A percentile compares a stretch with the other conserved stretches of the same genome.
phyloP scores from a whole-genome alignment of 1,284 basidiomycete species.

The Sanguinoderma infundibulare region DNA sequence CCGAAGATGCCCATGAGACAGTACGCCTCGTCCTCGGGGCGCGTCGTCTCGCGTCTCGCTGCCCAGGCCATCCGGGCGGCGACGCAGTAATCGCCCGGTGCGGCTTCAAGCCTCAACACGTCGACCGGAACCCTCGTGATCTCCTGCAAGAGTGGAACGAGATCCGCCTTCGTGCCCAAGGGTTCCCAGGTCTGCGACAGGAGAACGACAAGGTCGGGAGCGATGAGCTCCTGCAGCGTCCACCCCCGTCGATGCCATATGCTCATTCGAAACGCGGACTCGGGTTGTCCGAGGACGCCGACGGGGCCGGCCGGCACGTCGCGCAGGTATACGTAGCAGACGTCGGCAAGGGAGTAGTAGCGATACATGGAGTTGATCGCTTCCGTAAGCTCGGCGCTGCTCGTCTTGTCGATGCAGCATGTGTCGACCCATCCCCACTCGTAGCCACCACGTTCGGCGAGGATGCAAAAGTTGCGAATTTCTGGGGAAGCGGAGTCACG shows the following conservation, averaged over 20 bases:
- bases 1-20: conserved; percentile 1
- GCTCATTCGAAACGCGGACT: neutral
- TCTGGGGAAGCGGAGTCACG: neutral
- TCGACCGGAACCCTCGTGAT: neutral
- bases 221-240: conserved; percentile 2
- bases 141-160: neutral
- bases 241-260: neutral
- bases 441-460: neutral
- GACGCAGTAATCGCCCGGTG: neutral
- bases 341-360: neutral
- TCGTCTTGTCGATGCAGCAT: conserved; percentile 4
- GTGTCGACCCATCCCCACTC: neutral
- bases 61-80: neutral
- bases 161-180: neutral
- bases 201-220: neutral
- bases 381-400: neutral
- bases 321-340: neutral
- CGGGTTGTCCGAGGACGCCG: neutral
- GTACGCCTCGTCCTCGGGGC: neutral
- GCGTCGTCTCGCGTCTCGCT: neutral
- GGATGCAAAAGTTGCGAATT: neutral
- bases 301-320: neutral
- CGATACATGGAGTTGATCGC: neutral
- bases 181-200: neutral
- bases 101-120: neutral